Conservation (phyloP, 768 basidiomycete genomes). For the Naganishia randhawae region DNA sequence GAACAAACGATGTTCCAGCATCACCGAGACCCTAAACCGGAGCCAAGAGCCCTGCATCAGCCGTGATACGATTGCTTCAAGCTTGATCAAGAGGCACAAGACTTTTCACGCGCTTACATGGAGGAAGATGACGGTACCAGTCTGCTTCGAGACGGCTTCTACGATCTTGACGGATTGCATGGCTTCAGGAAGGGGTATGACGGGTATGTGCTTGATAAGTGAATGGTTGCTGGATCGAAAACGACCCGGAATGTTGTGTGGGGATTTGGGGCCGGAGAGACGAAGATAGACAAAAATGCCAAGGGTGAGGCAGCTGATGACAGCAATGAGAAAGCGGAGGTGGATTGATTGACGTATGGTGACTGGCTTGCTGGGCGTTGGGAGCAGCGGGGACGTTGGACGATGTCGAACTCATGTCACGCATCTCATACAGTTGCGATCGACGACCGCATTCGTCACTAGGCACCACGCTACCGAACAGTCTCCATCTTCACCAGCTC, state of each 20-base stretch:
- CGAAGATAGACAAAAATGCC: neutral
- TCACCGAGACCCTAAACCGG: conserved; percentile 27
- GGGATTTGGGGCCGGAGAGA: neutral
- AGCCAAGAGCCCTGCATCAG: conserved; percentile 25
- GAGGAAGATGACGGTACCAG: conserved; percentile 81
- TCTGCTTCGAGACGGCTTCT: conserved; percentile 58
- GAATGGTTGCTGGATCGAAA: neutral
- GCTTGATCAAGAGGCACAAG: neutral
- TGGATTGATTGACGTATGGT: conserved; percentile 4
- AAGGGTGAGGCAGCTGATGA: neutral
- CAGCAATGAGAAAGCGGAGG: neutral
- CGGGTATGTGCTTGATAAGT: neutral
- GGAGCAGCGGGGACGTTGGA: neutral
- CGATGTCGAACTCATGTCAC: too few species aligned
- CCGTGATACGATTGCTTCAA: conserved; percentile 30
- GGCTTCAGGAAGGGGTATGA: conserved; percentile 19
- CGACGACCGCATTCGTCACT: too few species aligned
- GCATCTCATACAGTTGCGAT: too few species aligned
- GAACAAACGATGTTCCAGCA: conserved; percentile 51
- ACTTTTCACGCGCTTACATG: conserved; percentile 60
- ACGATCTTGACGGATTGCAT: conserved; percentile 35
- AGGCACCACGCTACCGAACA: too few species aligned
- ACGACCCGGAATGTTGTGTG: neutral
- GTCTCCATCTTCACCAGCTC: too few species aligned
- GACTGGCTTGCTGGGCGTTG: neutral